Base-by-base conservation (phyloP, 305 asterid genomes). In the Fraxinus greggii region DNA sequence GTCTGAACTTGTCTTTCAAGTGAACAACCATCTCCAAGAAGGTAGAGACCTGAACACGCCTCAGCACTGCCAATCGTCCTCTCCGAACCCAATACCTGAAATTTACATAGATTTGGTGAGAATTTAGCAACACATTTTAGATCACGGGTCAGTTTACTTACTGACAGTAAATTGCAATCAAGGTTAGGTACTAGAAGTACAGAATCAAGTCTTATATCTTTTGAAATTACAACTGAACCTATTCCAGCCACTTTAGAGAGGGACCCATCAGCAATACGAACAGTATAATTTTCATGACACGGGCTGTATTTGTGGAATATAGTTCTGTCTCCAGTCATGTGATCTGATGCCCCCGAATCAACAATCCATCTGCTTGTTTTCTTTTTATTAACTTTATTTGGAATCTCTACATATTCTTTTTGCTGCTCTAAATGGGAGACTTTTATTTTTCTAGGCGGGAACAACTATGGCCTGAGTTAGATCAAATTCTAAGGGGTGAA, bases 381-480 rank as follows among this genome's bases (percentile, higher is more conserved):
- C 13, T 7, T 24, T 19, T 3, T 21, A 10, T 31, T 19, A 15
- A 26, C 15, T 5, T n/a, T n/a, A n/a, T n/a, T n/a, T n/a, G n/a
- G n/a, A n/a, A n/a, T n/a, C n/a, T n/a, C n/a, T n/a, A n/a, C n/a
- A n/a, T n/a, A n/a, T n/a, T n/a, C n/a, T n/a, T n/a, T n/a, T n/a
- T n/a, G 81, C 73, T 80, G 63, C 48, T 59, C 77, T 79, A 75
- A 78, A 13, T 17, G 77, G 13, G 82, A 40, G 63, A 32, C 65
- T 81, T 63, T 74, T 74, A 76, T 88, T 79, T 56, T 78, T 78
- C 78, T 83, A 92, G 97, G 97, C 84, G 90, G 75, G 97, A 92
- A 75, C 86, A 85, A 81, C 83, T 93, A 42, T 92, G 97, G 97
- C 93, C 93, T 45, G 93, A 93, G 80, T 86, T 93, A 77, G 97